These are phyloP conservation scores for Podospora bellae-mahoneyi DNA, from an alignment of 495 filamentous ascomycete species.

Conservation along the genomic window DNA sequence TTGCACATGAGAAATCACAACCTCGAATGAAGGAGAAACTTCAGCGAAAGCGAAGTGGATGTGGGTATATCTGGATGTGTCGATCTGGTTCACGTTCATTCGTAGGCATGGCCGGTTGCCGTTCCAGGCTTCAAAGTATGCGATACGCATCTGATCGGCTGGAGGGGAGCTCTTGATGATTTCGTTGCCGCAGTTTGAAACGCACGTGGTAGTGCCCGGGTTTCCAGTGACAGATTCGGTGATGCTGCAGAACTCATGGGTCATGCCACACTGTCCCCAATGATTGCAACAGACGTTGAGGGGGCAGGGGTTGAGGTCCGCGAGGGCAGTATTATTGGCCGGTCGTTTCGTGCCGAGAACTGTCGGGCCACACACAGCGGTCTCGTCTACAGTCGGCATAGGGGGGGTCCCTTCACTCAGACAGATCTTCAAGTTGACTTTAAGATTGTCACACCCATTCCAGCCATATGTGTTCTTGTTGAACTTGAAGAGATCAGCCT, in stretches of 20 bases:
- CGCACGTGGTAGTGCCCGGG: constrained; percentile 42
- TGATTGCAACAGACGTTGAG: constrained; percentile 38
- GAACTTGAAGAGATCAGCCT: constrained; percentile 30
- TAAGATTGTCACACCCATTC: constrained; percentile 36
- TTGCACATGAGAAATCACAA: constrained; percentile 14
- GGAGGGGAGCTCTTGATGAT: constrained; percentile 19
- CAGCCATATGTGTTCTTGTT: constrained; percentile 45
- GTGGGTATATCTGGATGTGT: constrained; percentile 22
- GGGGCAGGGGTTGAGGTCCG: constrained; percentile 34
- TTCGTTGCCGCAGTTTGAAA: constrained; percentile 45
- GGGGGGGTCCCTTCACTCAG: constrained; percentile 41
- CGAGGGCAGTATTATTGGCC: constrained; percentile 17
- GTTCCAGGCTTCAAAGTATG: constrained; percentile 34
- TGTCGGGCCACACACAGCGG: constrained; percentile 42
- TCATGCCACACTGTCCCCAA: constrained; percentile 50
- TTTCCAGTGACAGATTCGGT: constrained; percentile 27
- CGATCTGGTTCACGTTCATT: constrained; percentile 17
- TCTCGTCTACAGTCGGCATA: constrained; percentile 33
- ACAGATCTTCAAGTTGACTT: constrained; percentile 34
- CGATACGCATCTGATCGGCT: constrained; percentile 9
- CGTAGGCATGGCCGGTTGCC: constrained; percentile 25
- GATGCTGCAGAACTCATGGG: constrained; percentile 42
- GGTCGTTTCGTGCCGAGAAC: constrained; percentile 14
- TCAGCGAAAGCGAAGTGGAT: constrained; percentile 27
- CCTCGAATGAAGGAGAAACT: constrained; percentile 7